Base-by-base conservation (phyloP, 1,284 basidiomycete genomes). In the Puccinia triticina region DNA sequence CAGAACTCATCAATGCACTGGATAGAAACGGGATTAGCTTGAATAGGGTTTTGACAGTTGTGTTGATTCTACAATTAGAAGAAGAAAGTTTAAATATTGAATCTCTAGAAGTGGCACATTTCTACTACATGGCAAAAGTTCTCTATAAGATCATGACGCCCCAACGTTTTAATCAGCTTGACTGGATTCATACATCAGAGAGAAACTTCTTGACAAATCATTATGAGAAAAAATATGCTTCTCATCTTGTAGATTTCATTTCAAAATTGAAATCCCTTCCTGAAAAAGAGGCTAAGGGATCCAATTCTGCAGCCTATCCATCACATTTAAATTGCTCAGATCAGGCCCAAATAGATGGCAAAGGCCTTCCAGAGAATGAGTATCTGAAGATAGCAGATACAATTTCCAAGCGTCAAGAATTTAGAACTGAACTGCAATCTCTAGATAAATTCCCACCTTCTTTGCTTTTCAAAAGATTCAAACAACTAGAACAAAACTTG, bases 61-160 rank as follows among this genome's bases (percentile, higher is more conserved):
- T 66, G 21, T 40, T 66, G 64, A 43, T 66, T 66, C 34, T 66
- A 40, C 32, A 32, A 40, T 66, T 66, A 21, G 37, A 66, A 23
- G 64, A 66, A 40, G 64, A 66, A 40, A 10, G 0, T 40, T 66
- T 14, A 16, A 21, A 40, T 3, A 11, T 64, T 34, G 34, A 66
- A n/a, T 5, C 2, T 18, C 5, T 40, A 40, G 23, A 32, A n/a
- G 16, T 5, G 5, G 18, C 8, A 2, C 4, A 40, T 40, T 10
- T 40, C 34, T 37, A 40, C 12, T 66, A 40, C 34, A 29, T 66
- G 34, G 34, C 37, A n/a, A 66, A 66, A n/a, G 23, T 66, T 40
- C 64, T 66, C 10, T 66, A 40, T 23, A 40, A n/a, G 10, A 40
- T 40, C 1, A 43, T 66, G 16, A 21, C 12, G 8, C 37, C 64